Conservation (phyloP, 2,329 filamentous ascomycete species). For the Arthrobotrys sphaeroides region DNA sequence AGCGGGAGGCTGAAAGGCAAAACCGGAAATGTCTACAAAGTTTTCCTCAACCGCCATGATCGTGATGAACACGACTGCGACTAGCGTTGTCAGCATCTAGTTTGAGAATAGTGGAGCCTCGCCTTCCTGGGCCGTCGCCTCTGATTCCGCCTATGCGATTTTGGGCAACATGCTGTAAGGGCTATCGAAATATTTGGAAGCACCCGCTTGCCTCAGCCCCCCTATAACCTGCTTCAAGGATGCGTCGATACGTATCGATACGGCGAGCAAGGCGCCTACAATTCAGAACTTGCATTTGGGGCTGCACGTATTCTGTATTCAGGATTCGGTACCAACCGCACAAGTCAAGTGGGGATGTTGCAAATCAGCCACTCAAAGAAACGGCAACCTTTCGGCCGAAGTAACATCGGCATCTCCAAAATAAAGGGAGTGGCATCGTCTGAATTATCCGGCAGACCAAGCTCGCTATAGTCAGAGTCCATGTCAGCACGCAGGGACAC, state of each 20-base stretch:
- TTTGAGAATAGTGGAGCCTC: conserved; percentile 30
- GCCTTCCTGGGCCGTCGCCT: conserved; percentile 5
- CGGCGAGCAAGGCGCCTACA: neutral
- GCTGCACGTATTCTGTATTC: no score
- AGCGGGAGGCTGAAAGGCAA: conserved; percentile 19
- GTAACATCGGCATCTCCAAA: neutral
- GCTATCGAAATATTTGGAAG: conserved; percentile 52
- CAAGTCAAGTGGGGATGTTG: neutral
- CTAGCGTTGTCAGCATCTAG: conserved; percentile 40
- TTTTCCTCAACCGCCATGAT: neutral
- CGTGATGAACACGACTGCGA: conserved; percentile 11
- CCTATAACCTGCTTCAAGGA: neutral
- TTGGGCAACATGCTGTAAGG: conserved; percentile 11
- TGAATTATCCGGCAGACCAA: conserved; percentile 9
- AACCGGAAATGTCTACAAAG: conserved; percentile 12
- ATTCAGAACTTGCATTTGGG: no score
- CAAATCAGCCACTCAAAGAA: neutral
- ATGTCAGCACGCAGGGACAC: conserved; percentile 26
- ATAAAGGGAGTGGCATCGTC: neutral
- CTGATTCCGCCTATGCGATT: conserved; percentile 9
- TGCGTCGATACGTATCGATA: conserved; percentile 1
- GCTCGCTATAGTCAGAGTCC: neutral
- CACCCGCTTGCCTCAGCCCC: no score
- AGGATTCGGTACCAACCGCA: neutral
- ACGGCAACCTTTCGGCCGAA: neutral